Evolutionary conservation across 2,329 filamentous ascomycete genomes (phyloP).

Genomic region (Ascochyta koolunga): DNA sequence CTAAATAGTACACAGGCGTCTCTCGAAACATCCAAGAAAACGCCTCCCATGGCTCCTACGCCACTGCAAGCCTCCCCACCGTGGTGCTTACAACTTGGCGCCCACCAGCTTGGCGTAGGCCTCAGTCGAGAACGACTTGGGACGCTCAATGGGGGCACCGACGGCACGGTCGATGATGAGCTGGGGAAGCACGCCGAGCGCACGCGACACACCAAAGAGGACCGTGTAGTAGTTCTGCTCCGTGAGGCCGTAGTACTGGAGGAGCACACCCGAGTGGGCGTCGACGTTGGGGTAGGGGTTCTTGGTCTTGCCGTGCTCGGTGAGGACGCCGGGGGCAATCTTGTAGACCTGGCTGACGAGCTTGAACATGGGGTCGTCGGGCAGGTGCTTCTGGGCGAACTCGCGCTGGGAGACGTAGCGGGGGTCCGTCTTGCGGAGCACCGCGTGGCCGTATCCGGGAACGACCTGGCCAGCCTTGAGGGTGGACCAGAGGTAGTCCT

Average conservation of each 20-base stretch:
- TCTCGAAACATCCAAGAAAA: slow-evolving; percentile 28
- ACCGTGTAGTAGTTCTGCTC: slow-evolving; percentile 99
- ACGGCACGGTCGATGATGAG: slow-evolving; percentile 99
- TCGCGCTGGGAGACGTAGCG: slow-evolving; percentile 98
- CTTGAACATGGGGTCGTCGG: slow-evolving; percentile 99
- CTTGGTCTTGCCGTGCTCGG: slow-evolving; percentile 99
- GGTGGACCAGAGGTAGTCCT: slow-evolving; percentile 97
- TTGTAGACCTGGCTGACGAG: slow-evolving; percentile 99
- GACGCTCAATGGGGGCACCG: slow-evolving; percentile 95
- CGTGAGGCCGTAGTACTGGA: slow-evolving; percentile 98
- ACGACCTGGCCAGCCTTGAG: slow-evolving; percentile 96
- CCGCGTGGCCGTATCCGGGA: slow-evolving; percentile 97
- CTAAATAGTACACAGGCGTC: slow-evolving; percentile 44
- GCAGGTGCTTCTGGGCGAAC: slow-evolving; percentile 92
- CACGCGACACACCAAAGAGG: slow-evolving; percentile 97
- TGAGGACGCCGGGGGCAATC: slow-evolving; percentile 96
- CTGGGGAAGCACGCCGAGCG: slow-evolving; percentile 97
- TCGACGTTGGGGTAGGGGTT: slow-evolving; percentile 99
- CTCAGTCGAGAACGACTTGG: slow-evolving; percentile 98
- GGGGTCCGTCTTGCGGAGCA: slow-evolving; percentile 99
- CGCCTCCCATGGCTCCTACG: slow-evolving; percentile 22
- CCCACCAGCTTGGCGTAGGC: slow-evolving; percentile 92
- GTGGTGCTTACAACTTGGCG: slow-evolving; percentile 77
- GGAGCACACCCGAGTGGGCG: slow-evolving; percentile 97
- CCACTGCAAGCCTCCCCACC: slow-evolving; percentile 9